Base-by-base conservation (phyloP, 495 filamentous ascomycete species). In the Talaromyces nanjingensis region DNA sequence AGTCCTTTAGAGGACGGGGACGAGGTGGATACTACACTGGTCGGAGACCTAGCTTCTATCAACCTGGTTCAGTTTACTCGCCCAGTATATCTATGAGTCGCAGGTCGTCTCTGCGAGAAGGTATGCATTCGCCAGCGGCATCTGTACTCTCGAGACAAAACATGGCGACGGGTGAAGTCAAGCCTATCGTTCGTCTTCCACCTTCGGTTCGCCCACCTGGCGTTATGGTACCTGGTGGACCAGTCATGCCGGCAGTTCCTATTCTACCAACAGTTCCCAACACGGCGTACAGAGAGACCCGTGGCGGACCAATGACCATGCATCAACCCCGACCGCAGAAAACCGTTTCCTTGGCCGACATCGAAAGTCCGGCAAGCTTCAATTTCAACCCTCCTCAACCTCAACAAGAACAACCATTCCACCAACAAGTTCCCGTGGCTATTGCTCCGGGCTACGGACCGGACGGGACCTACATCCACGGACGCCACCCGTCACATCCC, bases 321-420 rank as follows among this genome's bases (percentile, higher is more conserved):
- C 91, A 98, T 70, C 94, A 99, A 71, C 94, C 94, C 59, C 89
- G 91, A 52, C 94, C 94, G 3, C 92, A 98, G 74, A 97, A 97
- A 79, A 79, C 92, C 3, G 89, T 99, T 29, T 97, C 94, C 27
- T 88, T 98, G 63, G 91, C 92, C 33, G 92, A 91, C 70, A 97
- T 99, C 66, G 94, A 98, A 72, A 91, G 87, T 24, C 92, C 96
- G 2, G 87, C 83, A 20, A 87, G 81, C 20, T 82, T 89, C 68
- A 79, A 83, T 2, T 87, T 90, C 66, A 86, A 89, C 59, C 84
- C 86, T 27, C 85, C 87, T 16, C 90, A 91, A 68, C 87, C 91
- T 63, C 86, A 87, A 66, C 82, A 86, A 61, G 83, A 87, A 58
- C 92, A 96, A 70, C 91, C 92, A 0, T 96, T 97, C 80, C 91